These are phyloP conservation scores for Aspergillus mulundensis DNA, from an alignment of 495 filamentous ascomycete genomes.

Conservation along the genomic window DNA sequence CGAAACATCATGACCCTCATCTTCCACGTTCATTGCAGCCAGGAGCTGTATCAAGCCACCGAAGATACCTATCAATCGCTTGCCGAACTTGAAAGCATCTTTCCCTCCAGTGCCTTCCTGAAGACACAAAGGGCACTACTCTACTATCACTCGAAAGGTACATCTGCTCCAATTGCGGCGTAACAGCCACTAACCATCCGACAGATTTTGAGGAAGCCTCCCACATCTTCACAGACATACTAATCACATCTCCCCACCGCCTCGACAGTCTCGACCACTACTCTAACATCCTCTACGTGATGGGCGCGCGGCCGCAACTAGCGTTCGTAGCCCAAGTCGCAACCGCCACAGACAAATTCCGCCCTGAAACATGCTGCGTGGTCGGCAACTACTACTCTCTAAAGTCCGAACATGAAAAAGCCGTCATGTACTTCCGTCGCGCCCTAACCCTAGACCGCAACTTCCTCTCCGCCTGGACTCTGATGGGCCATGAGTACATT, in stretches of 20 bases:
- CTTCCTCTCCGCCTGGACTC: constrained; percentile 92
- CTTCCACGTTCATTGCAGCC: constrained; percentile 83
- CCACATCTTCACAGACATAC: constrained; percentile 74
- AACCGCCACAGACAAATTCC: constrained; percentile 87
- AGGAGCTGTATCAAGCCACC: constrained; percentile 85
- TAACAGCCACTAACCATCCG: constrained; percentile 3
- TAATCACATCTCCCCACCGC: constrained; percentile 77
- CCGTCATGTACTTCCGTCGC: constrained; percentile 94
- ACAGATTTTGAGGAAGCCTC: constrained; percentile 81
- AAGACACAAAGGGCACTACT: constrained; percentile 85
- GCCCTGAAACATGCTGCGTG: constrained; percentile 94
- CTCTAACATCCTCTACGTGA: constrained; percentile 94
- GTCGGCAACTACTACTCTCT: constrained; percentile 97
- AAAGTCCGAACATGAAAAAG: constrained; percentile 93
- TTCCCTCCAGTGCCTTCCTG: constrained; percentile 81
- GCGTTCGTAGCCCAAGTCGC: constrained; percentile 90
- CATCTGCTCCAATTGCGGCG: background rate
- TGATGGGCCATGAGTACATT: constrained; percentile 99
- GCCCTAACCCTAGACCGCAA: constrained; percentile 90
- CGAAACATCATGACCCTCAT: constrained; percentile 90
- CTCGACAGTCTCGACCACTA: constrained; percentile 91
- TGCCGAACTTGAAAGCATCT: constrained; percentile 72
- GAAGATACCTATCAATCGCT: constrained; percentile 64
- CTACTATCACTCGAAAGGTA: constrained; percentile 82
- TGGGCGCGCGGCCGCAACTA: constrained; percentile 78